Evolutionary conservation across 352 stramenopile species (phyloP), one percentile per base, ranked within the genome.

Genomic region (Globisporangium takayamanum): DNA sequence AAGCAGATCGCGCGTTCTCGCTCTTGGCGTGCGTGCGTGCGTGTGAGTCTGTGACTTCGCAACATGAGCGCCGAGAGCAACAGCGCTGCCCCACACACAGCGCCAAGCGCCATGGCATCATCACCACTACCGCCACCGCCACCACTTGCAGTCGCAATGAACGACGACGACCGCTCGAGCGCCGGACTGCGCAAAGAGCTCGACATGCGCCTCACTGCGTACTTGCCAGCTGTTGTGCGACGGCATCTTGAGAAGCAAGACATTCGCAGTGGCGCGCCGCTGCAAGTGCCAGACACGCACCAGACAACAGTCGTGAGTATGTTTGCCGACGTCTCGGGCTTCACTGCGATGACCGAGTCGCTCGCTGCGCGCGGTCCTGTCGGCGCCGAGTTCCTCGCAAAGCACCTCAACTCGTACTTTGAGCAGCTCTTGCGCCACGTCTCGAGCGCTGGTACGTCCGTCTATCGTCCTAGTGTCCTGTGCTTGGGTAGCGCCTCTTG

Each of bases 391-490:
- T 87, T 89, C 26, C 80, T 98, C 20, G 84, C 70, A 22, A 91
- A 87, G 54, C 84, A 97, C 67, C 62, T 98, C n/a, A 98, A 98
- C 65, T 96, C 87, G 67, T 96, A 96, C 70, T 98, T 94, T 70
- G 80, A 94, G 60, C 86, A 95, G 71, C 68, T 95, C 8, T 57
- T 95, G 45, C 65, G 80, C 25, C 75, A 90, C 44, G 76, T 95
- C n/a, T 87, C 83, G 5, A 89, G 81, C 56, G 83, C 84, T 14
- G 75, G 74, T 66, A 39, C 47, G 39, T 39, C 28, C 44, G 8
- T 3, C 25, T 7, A 42, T 56, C 22, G 18, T 41, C 30, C 30
- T 25, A 6, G 6, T 22, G 6, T 22, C 22, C 22, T 22, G 22
- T 39, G 33, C 33, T 5, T 12, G 10, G 14, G 33, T 39, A 12